Evolutionary conservation across 2,329 filamentous ascomycete genomes (phyloP).

Genomic region (Malbranchea zuffiana): DNA sequence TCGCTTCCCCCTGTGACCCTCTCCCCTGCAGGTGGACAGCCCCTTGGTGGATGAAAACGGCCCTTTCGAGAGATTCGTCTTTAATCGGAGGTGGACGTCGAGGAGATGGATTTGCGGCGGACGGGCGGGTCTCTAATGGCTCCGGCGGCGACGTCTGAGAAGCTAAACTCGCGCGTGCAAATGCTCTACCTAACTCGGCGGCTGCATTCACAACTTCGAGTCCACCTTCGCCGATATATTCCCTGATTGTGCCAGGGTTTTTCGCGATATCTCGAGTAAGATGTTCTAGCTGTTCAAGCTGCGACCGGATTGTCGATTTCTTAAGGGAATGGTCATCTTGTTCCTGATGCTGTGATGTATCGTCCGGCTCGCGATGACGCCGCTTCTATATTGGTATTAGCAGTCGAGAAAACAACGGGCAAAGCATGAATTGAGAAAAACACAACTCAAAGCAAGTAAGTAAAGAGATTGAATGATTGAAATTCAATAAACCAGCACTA

Average conservation of each 20-base stretch:
- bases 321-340: no score
- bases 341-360: neutral
- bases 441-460: no score
- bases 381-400: no score
- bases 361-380: no score
- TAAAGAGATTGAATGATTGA: no score
- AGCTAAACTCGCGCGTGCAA: slow-evolving; percentile 11
- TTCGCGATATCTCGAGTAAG: slow-evolving; percentile 18
- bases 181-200: slow-evolving; percentile 16
- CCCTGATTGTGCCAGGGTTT: slow-evolving; percentile 12
- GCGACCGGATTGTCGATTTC: slow-evolving; percentile 12
- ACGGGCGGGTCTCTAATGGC: neutral
- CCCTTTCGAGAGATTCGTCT: slow-evolving; percentile 48
- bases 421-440: no score
- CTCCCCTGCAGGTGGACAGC: slow-evolving; percentile 20
- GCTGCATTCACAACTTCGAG: slow-evolving; percentile 17
- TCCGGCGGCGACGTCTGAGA: no score
- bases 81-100: slow-evolving; percentile 47
- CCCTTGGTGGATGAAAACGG: slow-evolving; percentile 58
- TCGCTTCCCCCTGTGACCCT: slow-evolving; percentile 28
- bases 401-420: no score
- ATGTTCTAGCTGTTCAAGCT: slow-evolving; percentile 16
- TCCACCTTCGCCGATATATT: slow-evolving; percentile 12
- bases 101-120: slow-evolving; percentile 7
- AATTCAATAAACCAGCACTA: no score